Evolutionary conservation across 768 basidiomycete species (phyloP), one percentile per base, ranked within the genome.

Genomic region (Phanerochaete sordida): DNA sequence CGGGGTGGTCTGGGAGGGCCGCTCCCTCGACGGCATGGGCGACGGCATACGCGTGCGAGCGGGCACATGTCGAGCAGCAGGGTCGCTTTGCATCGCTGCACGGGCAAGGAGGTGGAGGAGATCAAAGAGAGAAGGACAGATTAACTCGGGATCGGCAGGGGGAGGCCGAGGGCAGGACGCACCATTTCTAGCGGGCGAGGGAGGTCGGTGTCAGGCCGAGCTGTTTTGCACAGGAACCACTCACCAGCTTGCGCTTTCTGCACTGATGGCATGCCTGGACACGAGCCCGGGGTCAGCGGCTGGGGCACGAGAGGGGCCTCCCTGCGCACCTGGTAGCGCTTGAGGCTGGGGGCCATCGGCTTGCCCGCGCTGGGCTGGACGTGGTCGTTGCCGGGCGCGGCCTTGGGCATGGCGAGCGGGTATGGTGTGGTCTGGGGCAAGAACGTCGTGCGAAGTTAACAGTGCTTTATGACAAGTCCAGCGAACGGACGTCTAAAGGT

Each of bases 41-140:
- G 56, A 83, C 69, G 11, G 87, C 84, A 73, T 90, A 87, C 1
- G 85, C 80, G 77, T 90, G 88, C 31, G 88, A 91, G 43, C 90
- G 83, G 62, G 85, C 77, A 68, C 90, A 91, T 2, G 90, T 91
- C 30, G 88, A 85, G 51, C 61, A 62, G 67, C 90, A 90, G 8
- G 90, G 90, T 45, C 85, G 76, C 69, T 87, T 86, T 9, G 90
- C 89, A 65, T 91, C 90, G 69, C 89, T 91, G 62, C 19, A 9
- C 8, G 39, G 61, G 26, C n/a, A 31, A 33, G 27, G 27, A 1
- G n/a, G 15, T 46, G 46, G 55, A 63, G 30, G 52, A 54, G 56
- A 26, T 58, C 33, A 58, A 52, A 21, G 56, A 63, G 53, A 46
- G 53, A 49, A 27, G 28, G n/a, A 19, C 2, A 24, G 31, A 62